phyloP scores from a whole-genome alignment of 2,329 filamentous ascomycete genomes.

The Neopestalotiopsis sp. region DNA sequence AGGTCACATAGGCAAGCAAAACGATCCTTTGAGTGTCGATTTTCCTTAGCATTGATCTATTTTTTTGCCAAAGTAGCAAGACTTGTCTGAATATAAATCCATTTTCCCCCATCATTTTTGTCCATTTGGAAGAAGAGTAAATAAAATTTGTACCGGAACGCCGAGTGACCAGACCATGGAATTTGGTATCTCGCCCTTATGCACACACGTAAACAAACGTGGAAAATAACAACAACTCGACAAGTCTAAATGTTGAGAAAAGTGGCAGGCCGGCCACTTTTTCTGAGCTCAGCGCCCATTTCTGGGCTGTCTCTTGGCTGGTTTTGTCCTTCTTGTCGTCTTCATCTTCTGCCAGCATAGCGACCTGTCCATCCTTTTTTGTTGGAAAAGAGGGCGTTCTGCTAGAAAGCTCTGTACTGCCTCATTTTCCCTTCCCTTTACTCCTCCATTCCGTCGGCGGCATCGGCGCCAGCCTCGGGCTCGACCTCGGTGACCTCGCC shows the following conservation, averaged over 20 bases:
- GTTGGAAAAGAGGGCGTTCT: not conserved
- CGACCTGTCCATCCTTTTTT: not conserved
- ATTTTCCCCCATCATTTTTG: not conserved
- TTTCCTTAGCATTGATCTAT: not conserved
- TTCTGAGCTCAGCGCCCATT: too few relatives aligned
- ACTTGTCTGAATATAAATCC: not conserved
- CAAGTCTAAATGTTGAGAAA: not conserved
- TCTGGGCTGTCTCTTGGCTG: not conserved
- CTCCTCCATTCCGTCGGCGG: slow-evolving; percentile 2
- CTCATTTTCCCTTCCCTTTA: not conserved
- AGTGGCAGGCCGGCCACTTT: not conserved
- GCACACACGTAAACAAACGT: slow-evolving; percentile 9
- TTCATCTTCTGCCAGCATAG: not conserved
- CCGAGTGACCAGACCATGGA: slow-evolving; percentile 13
- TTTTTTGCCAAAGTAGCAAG: not conserved
- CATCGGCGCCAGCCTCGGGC: slow-evolving; percentile 31
- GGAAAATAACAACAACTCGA: not conserved
- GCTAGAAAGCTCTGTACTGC: too few relatives aligned
- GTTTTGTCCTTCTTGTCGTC: not conserved
- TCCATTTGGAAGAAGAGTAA: not conserved
- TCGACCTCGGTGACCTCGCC: slow-evolving; percentile 64
- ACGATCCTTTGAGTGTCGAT: not conserved
- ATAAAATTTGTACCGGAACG: not conserved
- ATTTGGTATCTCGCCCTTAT: slow-evolving; percentile 17
- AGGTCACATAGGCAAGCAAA: too few relatives aligned